Percentiles rank a stretch among this genome's conserved stretches.
Conservation (phyloP, 108 stramenopile genomes). For the Craspedostauros australis region DNA sequence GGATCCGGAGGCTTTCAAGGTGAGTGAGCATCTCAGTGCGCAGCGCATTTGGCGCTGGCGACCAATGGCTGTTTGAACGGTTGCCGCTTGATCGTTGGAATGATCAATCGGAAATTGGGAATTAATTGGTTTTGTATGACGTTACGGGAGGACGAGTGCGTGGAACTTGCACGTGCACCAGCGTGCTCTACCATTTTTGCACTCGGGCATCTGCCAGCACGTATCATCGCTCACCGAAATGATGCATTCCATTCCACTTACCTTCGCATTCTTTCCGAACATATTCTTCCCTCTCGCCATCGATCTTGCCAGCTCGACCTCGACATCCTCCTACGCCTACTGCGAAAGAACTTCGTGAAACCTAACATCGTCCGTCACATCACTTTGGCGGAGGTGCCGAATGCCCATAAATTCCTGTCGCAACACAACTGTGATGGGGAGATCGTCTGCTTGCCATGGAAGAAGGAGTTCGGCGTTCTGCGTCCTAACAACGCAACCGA, state of each 20-base stretch:
- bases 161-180: too few relatives aligned
- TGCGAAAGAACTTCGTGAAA: slow-evolving; percentile 42
- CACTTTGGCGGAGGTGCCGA: slow-evolving; percentile 44
- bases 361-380: slow-evolving; percentile 57
- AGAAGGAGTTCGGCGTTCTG: too few relatives aligned
- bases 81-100: not conserved
- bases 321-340: slow-evolving; percentile 42
- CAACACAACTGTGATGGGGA: slow-evolving; percentile 43
- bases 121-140: not conserved
- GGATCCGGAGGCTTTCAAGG: slow-evolving; percentile 34
- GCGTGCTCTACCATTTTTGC: too few relatives aligned
- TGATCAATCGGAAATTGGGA: not conserved
- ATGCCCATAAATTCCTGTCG: slow-evolving; percentile 45
- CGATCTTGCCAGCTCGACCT: slow-evolving; percentile 27
- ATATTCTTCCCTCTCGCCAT: not conserved
- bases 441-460: slow-evolving; percentile 70
- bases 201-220: too few relatives aligned
- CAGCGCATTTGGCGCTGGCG: not conserved
- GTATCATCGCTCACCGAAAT: too few relatives aligned
- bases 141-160: too few relatives aligned
- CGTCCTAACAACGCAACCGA: too few relatives aligned
- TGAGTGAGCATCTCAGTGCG: too few relatives aligned
- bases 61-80: not conserved
- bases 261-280: too few relatives aligned
- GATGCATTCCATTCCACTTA: not conserved